These are phyloP conservation scores for Fusarium scirpi DNA, from an alignment of 2,329 filamentous ascomycete species.

Conservation along the genomic window DNA sequence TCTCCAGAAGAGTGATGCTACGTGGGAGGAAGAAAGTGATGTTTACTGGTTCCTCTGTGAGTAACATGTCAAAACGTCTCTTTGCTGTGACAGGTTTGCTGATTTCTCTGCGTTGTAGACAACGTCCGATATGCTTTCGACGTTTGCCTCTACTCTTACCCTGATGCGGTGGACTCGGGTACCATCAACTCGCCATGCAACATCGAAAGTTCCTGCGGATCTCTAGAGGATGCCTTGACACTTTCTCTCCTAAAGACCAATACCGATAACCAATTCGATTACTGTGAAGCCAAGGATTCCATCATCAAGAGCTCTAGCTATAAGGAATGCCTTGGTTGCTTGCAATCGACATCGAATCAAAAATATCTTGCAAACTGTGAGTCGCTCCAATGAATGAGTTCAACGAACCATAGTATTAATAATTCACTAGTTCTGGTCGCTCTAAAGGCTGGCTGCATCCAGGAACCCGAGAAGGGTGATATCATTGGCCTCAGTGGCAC, in stretches of 20 bases:
- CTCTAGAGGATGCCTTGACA: slow-evolving; percentile 54
- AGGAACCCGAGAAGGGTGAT: slow-evolving; percentile 55
- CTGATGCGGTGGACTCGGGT: slow-evolving; percentile 48
- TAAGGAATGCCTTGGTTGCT: slow-evolving; percentile 57
- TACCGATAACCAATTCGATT: slow-evolving; percentile 51
- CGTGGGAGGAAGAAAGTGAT: slow-evolving; percentile 21
- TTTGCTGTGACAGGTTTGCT: not conserved
- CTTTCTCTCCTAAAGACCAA: slow-evolving; percentile 40
- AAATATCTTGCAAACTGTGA: slow-evolving; percentile 63
- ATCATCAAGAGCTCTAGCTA: slow-evolving; percentile 50
- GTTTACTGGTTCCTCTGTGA: slow-evolving; percentile 62
- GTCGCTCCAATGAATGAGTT: slow-evolving; percentile 25
- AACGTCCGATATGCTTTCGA: slow-evolving; percentile 63
- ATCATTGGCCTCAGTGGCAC: slow-evolving; percentile 57
- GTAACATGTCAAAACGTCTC: slow-evolving; percentile 18
- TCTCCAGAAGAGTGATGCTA: slow-evolving; percentile 57
- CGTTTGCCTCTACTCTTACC: slow-evolving; percentile 58
- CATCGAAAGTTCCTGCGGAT: slow-evolving; percentile 56
- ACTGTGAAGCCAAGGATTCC: slow-evolving; percentile 56
- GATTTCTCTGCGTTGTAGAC: slow-evolving; percentile 50
- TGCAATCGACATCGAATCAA: slow-evolving; percentile 56
- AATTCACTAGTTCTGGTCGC: slow-evolving; percentile 58
- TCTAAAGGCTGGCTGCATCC: slow-evolving; percentile 61
- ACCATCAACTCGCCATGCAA: slow-evolving; percentile 58
- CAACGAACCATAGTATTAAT: slow-evolving; percentile 3